phyloP scores from a whole-genome alignment of 768 basidiomycete genomes.

The Punctularia strigosozonata region DNA sequence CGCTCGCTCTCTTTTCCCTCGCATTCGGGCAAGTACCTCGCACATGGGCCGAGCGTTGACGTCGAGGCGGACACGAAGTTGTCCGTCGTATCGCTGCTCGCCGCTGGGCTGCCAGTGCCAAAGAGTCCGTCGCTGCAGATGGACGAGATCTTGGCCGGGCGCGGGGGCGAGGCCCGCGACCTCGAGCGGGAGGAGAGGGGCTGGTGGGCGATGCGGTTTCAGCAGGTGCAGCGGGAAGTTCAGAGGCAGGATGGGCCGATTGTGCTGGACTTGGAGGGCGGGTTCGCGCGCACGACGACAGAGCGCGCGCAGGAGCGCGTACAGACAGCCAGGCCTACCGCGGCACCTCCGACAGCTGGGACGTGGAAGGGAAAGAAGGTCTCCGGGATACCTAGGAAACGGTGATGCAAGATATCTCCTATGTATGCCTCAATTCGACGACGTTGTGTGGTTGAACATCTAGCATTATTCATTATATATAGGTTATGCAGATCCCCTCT shows the following conservation, averaged over 20 bases:
- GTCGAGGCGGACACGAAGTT: slow-evolving; percentile 19
- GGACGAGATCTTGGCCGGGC: slow-evolving; percentile 25
- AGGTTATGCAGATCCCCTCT: not conserved
- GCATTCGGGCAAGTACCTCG: slow-evolving; percentile 16
- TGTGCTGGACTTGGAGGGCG: no score
- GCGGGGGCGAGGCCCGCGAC: slow-evolving; percentile 16
- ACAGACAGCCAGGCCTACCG: no score
- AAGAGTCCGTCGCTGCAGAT: slow-evolving; percentile 66
- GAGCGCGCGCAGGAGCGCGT: not conserved
- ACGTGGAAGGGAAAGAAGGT: not conserved
- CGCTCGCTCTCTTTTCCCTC: slow-evolving; percentile 29
- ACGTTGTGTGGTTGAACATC: not conserved
- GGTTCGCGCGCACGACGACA: not conserved
- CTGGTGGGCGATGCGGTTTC: slow-evolving; percentile 65
- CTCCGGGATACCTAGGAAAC: not conserved
- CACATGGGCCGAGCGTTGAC: slow-evolving; percentile 16
- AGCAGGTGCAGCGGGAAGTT: slow-evolving; percentile 47
- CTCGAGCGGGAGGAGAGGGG: slow-evolving; percentile 56
- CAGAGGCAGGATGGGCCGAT: slow-evolving; percentile 14
- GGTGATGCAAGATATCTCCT: not conserved
- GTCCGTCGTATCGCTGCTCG: slow-evolving; percentile 27
- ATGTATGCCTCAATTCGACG: not conserved
- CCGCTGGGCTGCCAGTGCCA: slow-evolving; percentile 44
- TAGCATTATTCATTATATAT: not conserved
- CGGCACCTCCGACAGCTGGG: not conserved